Evolutionary conservation across 257 asterid genomes (phyloP).

Genomic region (Scutellaria galericulata): DNA sequence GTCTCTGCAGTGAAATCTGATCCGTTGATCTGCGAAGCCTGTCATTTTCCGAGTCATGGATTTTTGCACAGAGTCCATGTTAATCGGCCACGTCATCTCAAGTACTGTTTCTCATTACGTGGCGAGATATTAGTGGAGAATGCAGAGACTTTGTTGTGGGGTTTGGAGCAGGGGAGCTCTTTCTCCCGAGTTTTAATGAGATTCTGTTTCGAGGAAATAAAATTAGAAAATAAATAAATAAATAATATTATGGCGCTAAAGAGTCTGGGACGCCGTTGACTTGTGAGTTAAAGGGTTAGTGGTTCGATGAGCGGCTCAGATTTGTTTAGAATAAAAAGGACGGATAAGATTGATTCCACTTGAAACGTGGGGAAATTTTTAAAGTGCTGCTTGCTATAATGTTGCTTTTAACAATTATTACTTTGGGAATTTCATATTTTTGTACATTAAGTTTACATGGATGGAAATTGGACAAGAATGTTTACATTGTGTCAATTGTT

Average conservation of each 20-base stretch:
- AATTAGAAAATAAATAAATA: background rate
- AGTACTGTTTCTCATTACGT: background rate
- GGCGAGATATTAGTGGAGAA: slow-evolving; percentile 26
- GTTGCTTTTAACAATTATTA: too few relatives aligned
- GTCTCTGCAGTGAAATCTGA: background rate
- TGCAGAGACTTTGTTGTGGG: slow-evolving; percentile 4
- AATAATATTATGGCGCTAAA: slow-evolving; percentile 46
- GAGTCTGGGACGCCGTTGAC: slow-evolving; percentile 51
- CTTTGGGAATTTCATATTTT: too few relatives aligned
- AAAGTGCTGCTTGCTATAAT: background rate
- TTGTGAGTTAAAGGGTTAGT: slow-evolving; percentile 15
- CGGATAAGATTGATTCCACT: slow-evolving; percentile 35
- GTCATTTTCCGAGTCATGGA: slow-evolving; percentile 2
- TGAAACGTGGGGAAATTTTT: slow-evolving; percentile 10
- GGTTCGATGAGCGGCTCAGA: slow-evolving; percentile 36
- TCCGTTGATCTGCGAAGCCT: slow-evolving; percentile 43
- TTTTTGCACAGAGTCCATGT: background rate
- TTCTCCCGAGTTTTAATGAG: slow-evolving; percentile 11
- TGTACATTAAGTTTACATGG: too few relatives aligned
- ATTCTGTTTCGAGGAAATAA: slow-evolving; percentile 35
- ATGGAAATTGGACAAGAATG: too few relatives aligned
- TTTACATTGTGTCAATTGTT: too few relatives aligned
- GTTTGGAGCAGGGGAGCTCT: slow-evolving; percentile 29
- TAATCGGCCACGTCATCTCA: slow-evolving; percentile 21
- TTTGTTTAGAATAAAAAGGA: slow-evolving; percentile 1